Percentiles rank a stretch among this genome's conserved stretches.
Conservation (phyloP, 768 basidiomycete species). For the Mycena rosella region DNA sequence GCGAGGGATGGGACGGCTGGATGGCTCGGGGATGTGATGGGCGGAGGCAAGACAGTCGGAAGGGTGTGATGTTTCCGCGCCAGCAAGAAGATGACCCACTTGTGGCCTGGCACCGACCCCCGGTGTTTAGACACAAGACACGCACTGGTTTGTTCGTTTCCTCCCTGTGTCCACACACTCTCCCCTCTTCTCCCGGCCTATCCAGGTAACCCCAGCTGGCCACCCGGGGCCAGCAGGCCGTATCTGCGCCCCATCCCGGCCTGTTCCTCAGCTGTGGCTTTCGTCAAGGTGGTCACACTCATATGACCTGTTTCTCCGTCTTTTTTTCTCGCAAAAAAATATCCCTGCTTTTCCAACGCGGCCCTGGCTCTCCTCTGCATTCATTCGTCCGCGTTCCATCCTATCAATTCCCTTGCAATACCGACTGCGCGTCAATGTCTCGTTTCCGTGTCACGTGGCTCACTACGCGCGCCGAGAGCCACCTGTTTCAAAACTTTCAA, state of each 20-base stretch:
- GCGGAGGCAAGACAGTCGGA: too few relatives aligned
- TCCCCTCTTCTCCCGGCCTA: slow-evolving; percentile 1
- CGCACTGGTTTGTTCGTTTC: background rate
- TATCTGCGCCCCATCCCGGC: slow-evolving; percentile 15
- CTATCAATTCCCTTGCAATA: background rate
- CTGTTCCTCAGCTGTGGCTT: slow-evolving; percentile 20
- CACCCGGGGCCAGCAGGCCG: background rate
- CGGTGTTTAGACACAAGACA: too few relatives aligned
- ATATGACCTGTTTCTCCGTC: slow-evolving; percentile 10
- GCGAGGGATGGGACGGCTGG: background rate
- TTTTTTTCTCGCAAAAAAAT: background rate
- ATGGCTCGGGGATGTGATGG: background rate
- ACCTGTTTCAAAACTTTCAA: background rate
- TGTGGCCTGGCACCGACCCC: too few relatives aligned
- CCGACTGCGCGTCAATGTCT: slow-evolving; percentile 5
- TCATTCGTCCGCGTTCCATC: background rate
- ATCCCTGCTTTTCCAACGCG: background rate
- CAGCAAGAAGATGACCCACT: too few relatives aligned
- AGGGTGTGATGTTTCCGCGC: too few relatives aligned
- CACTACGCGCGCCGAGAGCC: background rate
- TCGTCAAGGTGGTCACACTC: slow-evolving; percentile 28
- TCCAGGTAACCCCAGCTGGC: background rate
- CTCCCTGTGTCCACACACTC: slow-evolving; percentile 42
- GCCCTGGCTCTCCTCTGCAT: background rate
- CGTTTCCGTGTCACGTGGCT: background rate